Percentiles rank a stretch among this genome's conserved stretches.
phyloP scores from a whole-genome alignment of 371 early-diverging fungal genomes.

The Mortierella sp. region DNA sequence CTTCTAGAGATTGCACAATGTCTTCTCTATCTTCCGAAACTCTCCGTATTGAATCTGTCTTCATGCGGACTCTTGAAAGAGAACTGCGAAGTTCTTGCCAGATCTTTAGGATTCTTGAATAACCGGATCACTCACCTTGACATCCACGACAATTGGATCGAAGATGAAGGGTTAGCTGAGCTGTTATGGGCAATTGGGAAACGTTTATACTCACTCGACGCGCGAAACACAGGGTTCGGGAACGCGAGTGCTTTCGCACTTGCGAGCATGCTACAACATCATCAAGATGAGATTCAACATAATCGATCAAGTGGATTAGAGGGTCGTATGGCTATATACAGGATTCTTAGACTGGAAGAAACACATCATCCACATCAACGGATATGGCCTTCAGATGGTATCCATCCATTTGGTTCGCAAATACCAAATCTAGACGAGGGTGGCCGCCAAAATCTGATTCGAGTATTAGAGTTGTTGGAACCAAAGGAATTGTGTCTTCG shows the following conservation, averaged over 20 bases:
- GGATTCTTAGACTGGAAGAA: constrained; percentile 24
- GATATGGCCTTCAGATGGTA: background rate
- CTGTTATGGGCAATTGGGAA: constrained; percentile 19
- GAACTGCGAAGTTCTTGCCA: constrained; percentile 7
- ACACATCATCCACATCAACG: constrained; percentile 11
- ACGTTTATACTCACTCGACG: constrained; percentile 17
- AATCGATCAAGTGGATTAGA: background rate
- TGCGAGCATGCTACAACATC: constrained; percentile 16
- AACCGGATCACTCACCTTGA: constrained; percentile 23
- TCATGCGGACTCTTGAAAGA: constrained; percentile 19
- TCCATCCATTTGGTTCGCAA: background rate
- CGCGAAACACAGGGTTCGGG: constrained; percentile 27
- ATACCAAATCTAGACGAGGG: background rate
- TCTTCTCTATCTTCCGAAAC: constrained; percentile 10
- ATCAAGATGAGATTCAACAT: background rate
- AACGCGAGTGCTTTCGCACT: constrained; percentile 31
- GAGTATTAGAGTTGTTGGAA: constrained; percentile 17
- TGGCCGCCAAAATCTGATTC: constrained; percentile 22
- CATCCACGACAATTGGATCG: constrained; percentile 34
- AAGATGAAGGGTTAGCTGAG: constrained; percentile 31
- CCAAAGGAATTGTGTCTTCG: constrained; percentile 23
- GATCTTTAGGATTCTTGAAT: constrained; percentile 7
- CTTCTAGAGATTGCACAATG: constrained; percentile 17
- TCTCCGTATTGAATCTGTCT: constrained; percentile 19
- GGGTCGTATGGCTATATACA: constrained; percentile 10